Conservation (phyloP, 2,329 filamentous ascomycete genomes). For the Knufia petricola region DNA sequence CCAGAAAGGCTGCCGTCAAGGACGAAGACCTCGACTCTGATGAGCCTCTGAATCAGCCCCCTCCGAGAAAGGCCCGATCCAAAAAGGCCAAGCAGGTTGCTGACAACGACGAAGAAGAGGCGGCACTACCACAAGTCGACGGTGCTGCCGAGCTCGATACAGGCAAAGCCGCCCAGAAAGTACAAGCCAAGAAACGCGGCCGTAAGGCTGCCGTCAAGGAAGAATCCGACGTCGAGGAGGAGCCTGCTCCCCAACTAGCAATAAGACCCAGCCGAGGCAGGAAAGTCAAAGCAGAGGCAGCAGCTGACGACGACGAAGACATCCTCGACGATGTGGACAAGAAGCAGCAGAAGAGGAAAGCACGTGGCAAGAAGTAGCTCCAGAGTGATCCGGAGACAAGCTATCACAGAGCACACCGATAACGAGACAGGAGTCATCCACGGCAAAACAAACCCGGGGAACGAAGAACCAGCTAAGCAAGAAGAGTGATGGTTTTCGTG, state of each 20-base stretch:
- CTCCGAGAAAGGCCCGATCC: constrained; percentile 34
- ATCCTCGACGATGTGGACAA: constrained; percentile 8
- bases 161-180: neutral
- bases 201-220: neutral
- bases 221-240: neutral
- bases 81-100: constrained; percentile 45
- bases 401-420: too few species aligned
- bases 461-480: too few species aligned
- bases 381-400: too few species aligned
- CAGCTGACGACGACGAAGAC: constrained; percentile 10
- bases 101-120: constrained; percentile 30
- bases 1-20: neutral
- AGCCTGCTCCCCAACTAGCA: neutral
- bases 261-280: neutral
- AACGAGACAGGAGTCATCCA: too few species aligned
- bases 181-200: neutral
- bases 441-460: too few species aligned
- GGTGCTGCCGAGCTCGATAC: constrained; percentile 4
- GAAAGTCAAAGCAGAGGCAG: constrained; percentile 10
- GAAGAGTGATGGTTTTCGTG: too few species aligned
- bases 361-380: constrained; percentile 3
- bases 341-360: constrained; percentile 4
- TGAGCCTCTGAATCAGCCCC: too few species aligned
- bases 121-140: constrained; percentile 1
- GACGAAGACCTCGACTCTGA: too few species aligned